Evolutionary conservation across 345 rosid genomes (phyloP), one percentile per base, ranked within the genome.

Genomic region (Salix suchowensis): DNA sequence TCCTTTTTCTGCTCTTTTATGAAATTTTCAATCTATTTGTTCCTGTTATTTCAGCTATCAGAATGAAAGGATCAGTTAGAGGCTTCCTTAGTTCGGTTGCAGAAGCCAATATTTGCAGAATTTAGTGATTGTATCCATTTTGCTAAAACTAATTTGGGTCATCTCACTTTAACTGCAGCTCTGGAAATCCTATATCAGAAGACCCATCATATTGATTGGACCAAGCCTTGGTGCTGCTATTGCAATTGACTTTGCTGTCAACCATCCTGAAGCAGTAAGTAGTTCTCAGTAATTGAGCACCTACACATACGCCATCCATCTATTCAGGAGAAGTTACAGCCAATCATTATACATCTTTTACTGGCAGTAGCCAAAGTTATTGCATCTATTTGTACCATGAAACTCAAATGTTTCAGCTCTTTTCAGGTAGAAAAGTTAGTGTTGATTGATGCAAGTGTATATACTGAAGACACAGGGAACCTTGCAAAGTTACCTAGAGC

Each of bases 141-240:
- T 46, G 76, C 71, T 48, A 77, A 48, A 30, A 58, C 70, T 50
- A 61, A 77, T 75, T n/a, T 81, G 24, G 73, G 44, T 72, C 48
- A 55, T 77, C 50, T 61, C 39, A 48, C 78, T 28, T 81, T 76
- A 30, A 70, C 28, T 64, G 36, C 85, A 93, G 98, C 79, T 95
- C 77, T 95, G 97, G 98, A 91, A 86, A 82, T 81, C 91, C 65
- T 81, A 95, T 84, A 95, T 93, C 74, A 82, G 82, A 81, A 88
- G 84, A 85, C 97, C 97, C 7, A 85, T 93, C 85, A 89, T 86
- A 68, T 82, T 95, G 87, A 91, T 93, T 72, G 97, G 97, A 55
- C 94, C 98, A 18, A 93, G 97, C 87, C 97, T 95, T 66, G 97
- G 98, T 75, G 97, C 98, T 83, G 97, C 97, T 74, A 86, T 90